phyloP scores from a whole-genome alignment of 2,329 filamentous ascomycete species.

The Pseudomassariella vexata region DNA sequence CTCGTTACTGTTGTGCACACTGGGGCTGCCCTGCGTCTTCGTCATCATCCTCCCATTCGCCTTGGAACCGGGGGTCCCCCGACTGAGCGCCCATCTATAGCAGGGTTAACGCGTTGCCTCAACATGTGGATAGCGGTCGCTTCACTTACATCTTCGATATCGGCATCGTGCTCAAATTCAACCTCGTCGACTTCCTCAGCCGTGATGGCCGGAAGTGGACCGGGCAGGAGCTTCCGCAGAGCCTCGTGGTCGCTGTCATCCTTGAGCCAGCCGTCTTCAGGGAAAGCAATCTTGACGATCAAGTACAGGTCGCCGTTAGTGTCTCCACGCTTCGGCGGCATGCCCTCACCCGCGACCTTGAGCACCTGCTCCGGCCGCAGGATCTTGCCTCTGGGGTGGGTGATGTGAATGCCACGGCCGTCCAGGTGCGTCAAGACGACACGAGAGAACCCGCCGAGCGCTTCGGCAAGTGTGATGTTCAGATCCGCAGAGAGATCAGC shows the following conservation, averaged over 20 bases:
- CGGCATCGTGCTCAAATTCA: conserved; percentile 74
- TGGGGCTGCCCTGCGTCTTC: conserved; percentile 62
- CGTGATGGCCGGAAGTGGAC: conserved; percentile 53
- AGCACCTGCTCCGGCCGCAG: conserved; percentile 79
- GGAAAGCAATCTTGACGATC: conserved; percentile 80
- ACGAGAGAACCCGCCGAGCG: conserved; percentile 82
- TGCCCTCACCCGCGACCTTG: conserved; percentile 84
- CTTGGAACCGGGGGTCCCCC: conserved; percentile 59
- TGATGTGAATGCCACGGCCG: conserved; percentile 79
- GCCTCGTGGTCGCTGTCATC: conserved; percentile 65
- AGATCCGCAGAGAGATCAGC: conserved; percentile 79
- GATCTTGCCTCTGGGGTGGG: conserved; percentile 75
- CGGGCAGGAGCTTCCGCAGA: conserved; percentile 71
- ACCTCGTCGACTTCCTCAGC: conserved; percentile 81
- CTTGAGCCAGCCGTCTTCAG: conserved; percentile 76
- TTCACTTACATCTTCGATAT: conserved; percentile 66
- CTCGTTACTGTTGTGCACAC: conserved; percentile 64
- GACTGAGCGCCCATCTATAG: conserved; percentile 64
- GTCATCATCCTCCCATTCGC: conserved; percentile 67
- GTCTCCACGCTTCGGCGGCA: conserved; percentile 87
- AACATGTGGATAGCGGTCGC: neutral
- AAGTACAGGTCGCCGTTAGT: conserved; percentile 82
- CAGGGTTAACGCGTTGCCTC: conserved; percentile 17
- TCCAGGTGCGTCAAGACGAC: conserved; percentile 91
- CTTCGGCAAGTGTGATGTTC: conserved; percentile 74